Evolutionary conservation across 2,329 filamentous ascomycete genomes (phyloP), one percentile per base, ranked within the genome.

Genomic region (Colletotrichum trifolii): DNA sequence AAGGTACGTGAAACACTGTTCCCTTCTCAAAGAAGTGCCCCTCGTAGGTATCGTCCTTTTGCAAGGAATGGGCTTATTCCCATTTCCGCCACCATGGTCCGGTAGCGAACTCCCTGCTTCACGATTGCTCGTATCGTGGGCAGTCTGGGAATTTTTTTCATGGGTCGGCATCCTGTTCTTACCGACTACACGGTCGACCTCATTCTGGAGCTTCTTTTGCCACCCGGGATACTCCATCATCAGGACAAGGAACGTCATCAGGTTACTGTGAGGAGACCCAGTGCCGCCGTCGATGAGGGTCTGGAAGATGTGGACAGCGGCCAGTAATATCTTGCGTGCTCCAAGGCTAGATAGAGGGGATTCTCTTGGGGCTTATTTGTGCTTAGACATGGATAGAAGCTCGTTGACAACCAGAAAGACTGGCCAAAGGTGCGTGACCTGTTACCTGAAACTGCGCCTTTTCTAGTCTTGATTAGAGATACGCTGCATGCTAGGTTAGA

Each of bases 151-250:
- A 77, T 73, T 58, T 81, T 81, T 77, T 17, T 72, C 64, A 45
- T 77, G 73, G 13, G 55, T 71, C 1, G 78, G 77, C 47, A 79
- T 66, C 13, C 75, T 71, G 38, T 75, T 72, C 1, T 25, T 36
- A 8, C 76, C 77, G 43, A 74, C 74, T 8, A 78, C 74, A 10
- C 69, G 65, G 66, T 81, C 79, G 13, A 81, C 69, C 62, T 82
- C 79, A 48, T 77, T 74, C 60, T 79, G 77, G 6, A 77, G 67
- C 55, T 73, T 71, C 11, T 61, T 57, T 49, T 76, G 74, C 60
- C 75, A 74, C 45, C 76, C 71, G 1, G 76, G 76, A 54, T 73
- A 72, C 57, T 68, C 64, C 8, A 69, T 69, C 71, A 73, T 73
- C 4, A 70, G 68, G 25, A 71, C 65, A 39, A 70, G 67, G 46